Evolutionary conservation across 768 basidiomycete species (phyloP).

Genomic region (Amanita rubescens): DNA sequence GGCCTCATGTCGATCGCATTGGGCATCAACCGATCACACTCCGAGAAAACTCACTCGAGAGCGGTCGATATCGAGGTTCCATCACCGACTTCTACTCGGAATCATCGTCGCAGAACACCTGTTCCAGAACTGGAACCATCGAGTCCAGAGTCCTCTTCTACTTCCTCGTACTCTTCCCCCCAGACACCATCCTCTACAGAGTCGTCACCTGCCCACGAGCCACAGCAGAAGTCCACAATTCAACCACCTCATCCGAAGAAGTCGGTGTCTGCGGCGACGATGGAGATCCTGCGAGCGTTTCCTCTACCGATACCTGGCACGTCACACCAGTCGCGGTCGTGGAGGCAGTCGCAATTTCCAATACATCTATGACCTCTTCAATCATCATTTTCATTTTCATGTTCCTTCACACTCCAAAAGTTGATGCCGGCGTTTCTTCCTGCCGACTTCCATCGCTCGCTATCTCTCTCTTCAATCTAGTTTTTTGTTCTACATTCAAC

Average conservation of each 20-base stretch:
- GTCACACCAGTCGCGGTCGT: conserved; percentile 16
- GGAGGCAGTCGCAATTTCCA: conserved; percentile 14
- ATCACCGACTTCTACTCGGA: background rate
- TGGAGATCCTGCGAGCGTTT: conserved; percentile 42
- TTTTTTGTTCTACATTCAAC: background rate
- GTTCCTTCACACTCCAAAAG: background rate
- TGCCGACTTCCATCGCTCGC: background rate
- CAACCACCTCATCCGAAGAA: conserved; percentile 17
- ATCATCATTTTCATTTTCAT: background rate
- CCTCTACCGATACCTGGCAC: conserved; percentile 33
- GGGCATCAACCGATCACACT: conserved; percentile 13
- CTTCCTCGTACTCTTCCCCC: conserved; percentile 23
- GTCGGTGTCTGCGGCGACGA: conserved; percentile 28
- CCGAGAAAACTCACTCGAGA: conserved; percentile 16
- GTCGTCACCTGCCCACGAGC: conserved; percentile 14
- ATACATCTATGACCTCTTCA: conserved; percentile 5
- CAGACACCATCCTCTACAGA: conserved; percentile 21
- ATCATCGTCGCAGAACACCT: conserved; percentile 4
- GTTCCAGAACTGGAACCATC: conserved; percentile 41
- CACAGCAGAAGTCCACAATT: conserved; percentile 8
- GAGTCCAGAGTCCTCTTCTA: conserved; percentile 31
- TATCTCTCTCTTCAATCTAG: background rate
- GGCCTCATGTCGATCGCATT: conserved; percentile 24
- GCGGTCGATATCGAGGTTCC: conserved; percentile 11
- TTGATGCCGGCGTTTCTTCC: background rate